These are phyloP conservation scores for Coemansia sp. DNA, from an alignment of 192 early-diverging fungal species.

Conservation along the genomic window DNA sequence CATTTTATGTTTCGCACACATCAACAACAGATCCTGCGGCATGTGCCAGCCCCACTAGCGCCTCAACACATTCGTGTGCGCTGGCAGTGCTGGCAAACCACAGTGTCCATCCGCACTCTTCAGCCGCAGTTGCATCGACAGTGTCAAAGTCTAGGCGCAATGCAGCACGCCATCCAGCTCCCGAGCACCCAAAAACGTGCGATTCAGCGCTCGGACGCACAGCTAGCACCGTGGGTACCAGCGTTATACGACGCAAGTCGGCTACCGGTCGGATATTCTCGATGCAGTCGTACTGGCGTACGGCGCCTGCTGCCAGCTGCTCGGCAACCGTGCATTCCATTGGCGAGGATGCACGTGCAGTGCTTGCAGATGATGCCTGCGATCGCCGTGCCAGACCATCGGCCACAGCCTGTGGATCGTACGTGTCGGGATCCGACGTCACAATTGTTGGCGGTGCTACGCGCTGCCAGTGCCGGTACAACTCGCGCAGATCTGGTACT, in stretches of 20 bases:
- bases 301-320: constrained; percentile 16
- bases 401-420: constrained; percentile 32
- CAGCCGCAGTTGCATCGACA: not conserved
- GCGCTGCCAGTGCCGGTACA: constrained; percentile 50
- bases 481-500: constrained; percentile 31
- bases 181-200: constrained; percentile 25
- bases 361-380: constrained; percentile 21
- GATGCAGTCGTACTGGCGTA: constrained; percentile 42
- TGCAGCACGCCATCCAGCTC: constrained; percentile 41
- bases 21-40: not conserved
- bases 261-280: constrained; percentile 23
- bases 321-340: not conserved
- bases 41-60: constrained; percentile 24
- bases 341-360: constrained; percentile 14
- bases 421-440: constrained; percentile 45
- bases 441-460: constrained; percentile 42
- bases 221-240: constrained; percentile 8
- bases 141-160: constrained; percentile 44
- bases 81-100: constrained; percentile 47
- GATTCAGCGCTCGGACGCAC: not conserved
- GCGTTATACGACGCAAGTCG: constrained; percentile 30
- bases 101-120: constrained; percentile 19
- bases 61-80: constrained; percentile 43
- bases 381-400: constrained; percentile 38
- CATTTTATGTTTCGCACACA: not conserved